Base-by-base conservation (phyloP, 108 stramenopile genomes). In the Mayamaea pseudoterrestris region DNA sequence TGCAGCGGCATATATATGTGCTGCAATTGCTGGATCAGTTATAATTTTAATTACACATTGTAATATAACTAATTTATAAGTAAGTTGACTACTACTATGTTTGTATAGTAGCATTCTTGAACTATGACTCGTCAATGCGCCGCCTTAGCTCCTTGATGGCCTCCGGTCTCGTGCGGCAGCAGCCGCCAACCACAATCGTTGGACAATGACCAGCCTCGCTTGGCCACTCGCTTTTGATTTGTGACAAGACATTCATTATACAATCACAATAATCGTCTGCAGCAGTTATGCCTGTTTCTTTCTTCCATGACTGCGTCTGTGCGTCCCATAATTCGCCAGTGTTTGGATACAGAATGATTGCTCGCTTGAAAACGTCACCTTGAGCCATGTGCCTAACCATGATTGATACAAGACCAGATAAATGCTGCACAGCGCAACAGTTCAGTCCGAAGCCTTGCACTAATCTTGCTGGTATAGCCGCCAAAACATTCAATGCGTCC, bases 291-390 rank as follows among this genome's bases (percentile, higher is more conserved):
- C 77, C 77, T 1, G 72, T 63, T 16, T 57, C 69, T 37, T 63
- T 43, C 35, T 40, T 22, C 77, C 77, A 78, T 9, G 41, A 43
- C 30, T 62, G 45, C 29, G 60, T 57, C 2, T 14, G 31, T 2
- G 69, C 71, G 68, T 78, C 68, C 77, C 77, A 78, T 27, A 51
- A 46, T 59, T 78, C 77, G 3, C 77, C 77, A 24, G 51, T 58
- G 49, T 78, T 78, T 11, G 77, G 77, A 51, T 78, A 78, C 2
- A 73, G 18, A 14, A 78, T 52, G 27, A 73, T 61, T 21, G 23
- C 36, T 3, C 21, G 12, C 36, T 16, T 6, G 2, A 17, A 17
- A 4, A 18, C 31, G 3, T 29, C 48, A 31, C 53, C 7, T 12
- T 27, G n/a, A 9, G 47, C 51, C 58, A 65, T 53, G 27, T 52